phyloP scores from a whole-genome alignment of 768 basidiomycete genomes.

The Suillus occidentalis region DNA sequence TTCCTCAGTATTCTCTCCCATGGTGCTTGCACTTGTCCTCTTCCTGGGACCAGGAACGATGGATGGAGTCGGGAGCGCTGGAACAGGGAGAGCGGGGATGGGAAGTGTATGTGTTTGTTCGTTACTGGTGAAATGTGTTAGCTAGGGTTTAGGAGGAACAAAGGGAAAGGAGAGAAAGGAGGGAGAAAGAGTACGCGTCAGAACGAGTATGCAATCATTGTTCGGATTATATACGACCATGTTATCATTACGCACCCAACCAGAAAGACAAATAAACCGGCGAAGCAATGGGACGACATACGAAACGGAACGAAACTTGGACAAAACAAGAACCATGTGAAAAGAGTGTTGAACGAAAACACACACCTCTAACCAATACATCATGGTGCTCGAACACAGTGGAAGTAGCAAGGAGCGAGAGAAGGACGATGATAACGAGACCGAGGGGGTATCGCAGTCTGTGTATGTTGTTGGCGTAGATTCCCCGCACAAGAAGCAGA shows the following conservation, averaged over 20 bases:
- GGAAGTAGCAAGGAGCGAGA: slow-evolving; percentile 58
- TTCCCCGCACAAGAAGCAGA: not conserved
- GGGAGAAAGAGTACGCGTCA: not conserved
- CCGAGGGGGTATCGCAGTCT: slow-evolving; percentile 70
- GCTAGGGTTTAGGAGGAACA: not conserved
- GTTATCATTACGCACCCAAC: not conserved
- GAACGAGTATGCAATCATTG: not conserved
- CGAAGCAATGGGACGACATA: not conserved
- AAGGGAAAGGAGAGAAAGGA: no score
- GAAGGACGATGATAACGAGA: slow-evolving; percentile 53
- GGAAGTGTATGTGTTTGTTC: not conserved
- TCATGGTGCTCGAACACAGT: slow-evolving; percentile 61
- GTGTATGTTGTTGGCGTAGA: not conserved
- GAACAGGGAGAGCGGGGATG: not conserved
- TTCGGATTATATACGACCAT: not conserved
- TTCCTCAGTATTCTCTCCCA: slow-evolving; percentile 53
- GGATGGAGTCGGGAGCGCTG: not conserved
- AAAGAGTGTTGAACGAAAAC: not conserved
- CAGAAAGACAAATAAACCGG: not conserved
- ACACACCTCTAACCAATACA: slow-evolving; percentile 64
- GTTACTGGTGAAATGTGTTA: not conserved
- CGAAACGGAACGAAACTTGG: not conserved
- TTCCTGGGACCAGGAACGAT: not conserved
- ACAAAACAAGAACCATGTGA: not conserved
- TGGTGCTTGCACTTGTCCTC: not conserved